Evolutionary conservation across 2,329 filamentous ascomycete species (phyloP), one percentile per base, ranked within the genome.

Genomic region (Colletotrichum abscissum): DNA sequence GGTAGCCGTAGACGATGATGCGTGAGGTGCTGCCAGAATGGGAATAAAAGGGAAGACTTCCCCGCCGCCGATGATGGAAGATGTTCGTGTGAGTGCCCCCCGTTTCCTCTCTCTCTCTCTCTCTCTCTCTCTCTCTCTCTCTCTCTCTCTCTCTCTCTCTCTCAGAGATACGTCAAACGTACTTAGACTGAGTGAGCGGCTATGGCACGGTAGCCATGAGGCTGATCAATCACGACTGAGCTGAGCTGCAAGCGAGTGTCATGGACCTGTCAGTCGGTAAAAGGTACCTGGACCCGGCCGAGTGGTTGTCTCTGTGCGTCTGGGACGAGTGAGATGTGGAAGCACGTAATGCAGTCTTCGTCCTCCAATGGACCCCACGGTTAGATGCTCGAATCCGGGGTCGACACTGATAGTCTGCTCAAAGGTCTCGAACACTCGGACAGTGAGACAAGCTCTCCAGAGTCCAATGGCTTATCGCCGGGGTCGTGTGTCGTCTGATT

Each of bases 141-240:
- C 60, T 26, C 60, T 26, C 33, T 42, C 38, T 63, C 63, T 35
- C 60, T 22, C 22, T 22, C 22, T 63, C 60, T 35, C 60, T 26
- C 33, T 42, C 38, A n/a, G n/a, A 42, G 38, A 42, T 19, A 58
- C 59, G 24, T 68, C 33, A 35, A 35, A 35, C 33, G 33, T 52
- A 49, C 11, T 12, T 35, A 3, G 33, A 35, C 33, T 12, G 46
- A 35, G 12, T 30, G 66, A 64, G 66, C 58, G 35, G 57, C 52
- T 72, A 72, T 42, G 33, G 60, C 55, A 72, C 55, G 22, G 60
- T 46, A 24, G 38, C 59, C 63, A 56, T 72, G 42, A 54, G 59
- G 67, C 66, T 64, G 66, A 26, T 72, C 72, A 63, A 63, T 67
- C 49, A 30, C 57, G 46, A 58, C 63, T 46, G 22, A 63, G 54